Percentiles rank a stretch among this genome's conserved stretches.
Conservation (phyloP, 1,284 basidiomycete genomes). For the Ceratobasidium papillatum region DNA sequence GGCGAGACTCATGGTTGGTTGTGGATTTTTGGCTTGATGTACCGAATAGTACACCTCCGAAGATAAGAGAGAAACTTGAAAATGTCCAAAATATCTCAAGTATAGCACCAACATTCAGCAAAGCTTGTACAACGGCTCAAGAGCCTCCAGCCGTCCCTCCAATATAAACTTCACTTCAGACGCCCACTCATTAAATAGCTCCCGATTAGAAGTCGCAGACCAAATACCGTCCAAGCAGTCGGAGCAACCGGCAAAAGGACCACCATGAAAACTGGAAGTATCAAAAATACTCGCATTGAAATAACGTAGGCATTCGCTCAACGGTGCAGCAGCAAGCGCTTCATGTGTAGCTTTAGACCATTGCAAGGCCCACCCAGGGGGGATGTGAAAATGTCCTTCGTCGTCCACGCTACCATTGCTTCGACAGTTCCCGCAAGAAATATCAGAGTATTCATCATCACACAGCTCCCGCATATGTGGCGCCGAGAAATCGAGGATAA, state of each 20-base stretch:
- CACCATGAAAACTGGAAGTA: background rate
- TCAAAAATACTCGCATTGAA: slow-evolving; percentile 14
- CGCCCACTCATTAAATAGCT: slow-evolving; percentile 25
- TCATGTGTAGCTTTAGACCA: background rate
- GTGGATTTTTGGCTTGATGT: too few species aligned
- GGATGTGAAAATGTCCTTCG: background rate
- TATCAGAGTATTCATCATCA: background rate
- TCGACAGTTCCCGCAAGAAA: background rate
- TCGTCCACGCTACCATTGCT: background rate
- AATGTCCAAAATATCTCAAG: background rate
- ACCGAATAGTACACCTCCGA: too few species aligned
- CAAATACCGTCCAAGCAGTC: background rate
- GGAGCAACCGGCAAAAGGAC: background rate
- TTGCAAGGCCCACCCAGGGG: background rate
- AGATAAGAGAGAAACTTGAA: too few species aligned
- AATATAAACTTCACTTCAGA: background rate
- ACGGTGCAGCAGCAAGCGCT: background rate
- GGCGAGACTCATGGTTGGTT: too few species aligned
- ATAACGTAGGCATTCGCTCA: background rate
- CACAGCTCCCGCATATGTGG: background rate
- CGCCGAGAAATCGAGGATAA: slow-evolving; percentile 9
- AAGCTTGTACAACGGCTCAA: slow-evolving; percentile 24
- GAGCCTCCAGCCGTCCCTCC: background rate
- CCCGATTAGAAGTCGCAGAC: background rate
- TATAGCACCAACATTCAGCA: background rate